phyloP scores from a whole-genome alignment of 768 basidiomycete genomes.

The Hydnomerulius pinastri region DNA sequence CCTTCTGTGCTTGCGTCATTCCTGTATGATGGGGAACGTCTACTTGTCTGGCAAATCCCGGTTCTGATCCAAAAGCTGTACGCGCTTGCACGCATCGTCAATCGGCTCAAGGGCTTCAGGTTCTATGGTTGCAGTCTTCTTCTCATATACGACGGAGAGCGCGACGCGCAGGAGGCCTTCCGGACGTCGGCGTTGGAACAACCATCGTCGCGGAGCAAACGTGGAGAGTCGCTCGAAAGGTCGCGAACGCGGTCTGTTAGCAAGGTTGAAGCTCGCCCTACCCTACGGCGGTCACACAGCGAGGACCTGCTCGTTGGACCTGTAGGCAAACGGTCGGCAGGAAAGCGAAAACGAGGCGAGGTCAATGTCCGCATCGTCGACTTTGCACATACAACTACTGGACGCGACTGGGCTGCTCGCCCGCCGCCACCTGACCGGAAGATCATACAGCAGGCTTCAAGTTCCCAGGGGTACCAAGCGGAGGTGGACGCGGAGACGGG shows the following conservation, averaged over 20 bases:
- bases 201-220: slow-evolving; percentile 65
- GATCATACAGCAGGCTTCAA: slow-evolving; percentile 48
- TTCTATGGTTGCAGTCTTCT: slow-evolving; percentile 98
- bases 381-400: slow-evolving; percentile 98
- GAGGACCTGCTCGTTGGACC: slow-evolving; percentile 77
- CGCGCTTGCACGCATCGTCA: slow-evolving; percentile 88
- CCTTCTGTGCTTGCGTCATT: slow-evolving; percentile 79
- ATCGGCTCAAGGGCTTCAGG: slow-evolving; percentile 89
- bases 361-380: slow-evolving; percentile 96
- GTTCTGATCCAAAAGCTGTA: slow-evolving; percentile 88
- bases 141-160: slow-evolving; percentile 96
- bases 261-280: slow-evolving; percentile 41
- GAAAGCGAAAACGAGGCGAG: slow-evolving; percentile 83
- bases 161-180: slow-evolving; percentile 79
- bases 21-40: slow-evolving; percentile 77
- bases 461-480: slow-evolving; percentile 76
- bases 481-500: slow-evolving; percentile 83
- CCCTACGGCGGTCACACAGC: slow-evolving; percentile 73
- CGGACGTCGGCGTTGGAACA: slow-evolving; percentile 62
- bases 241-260: slow-evolving; percentile 42
- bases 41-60: slow-evolving; percentile 93
- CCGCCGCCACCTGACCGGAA: slow-evolving; percentile 46
- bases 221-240: slow-evolving; percentile 78
- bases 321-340: slow-evolving; percentile 58
- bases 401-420: slow-evolving; percentile 81